Base-by-base conservation (phyloP, 768 basidiomycete species). In the Aureoboletus auriporus region DNA sequence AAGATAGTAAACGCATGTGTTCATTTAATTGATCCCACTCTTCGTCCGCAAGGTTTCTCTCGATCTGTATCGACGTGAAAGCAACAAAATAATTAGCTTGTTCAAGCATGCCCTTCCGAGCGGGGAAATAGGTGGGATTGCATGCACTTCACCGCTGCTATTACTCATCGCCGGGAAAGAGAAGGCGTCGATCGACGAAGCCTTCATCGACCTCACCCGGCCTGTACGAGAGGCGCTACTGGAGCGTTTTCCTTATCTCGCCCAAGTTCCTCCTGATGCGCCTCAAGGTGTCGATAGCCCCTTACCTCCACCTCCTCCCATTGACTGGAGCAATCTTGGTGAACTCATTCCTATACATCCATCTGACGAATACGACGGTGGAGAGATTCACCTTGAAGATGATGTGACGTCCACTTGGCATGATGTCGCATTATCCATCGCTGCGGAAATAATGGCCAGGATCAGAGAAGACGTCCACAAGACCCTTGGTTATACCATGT, bases 141-240 rank as follows among this genome's bases (percentile, higher is more conserved):
- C 42, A 20, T 23, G 28, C 34, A 9, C 5, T 41, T 28, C 16
- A 23, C 40, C 17, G 30, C 28, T 39, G 4, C 10, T 7, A 48
- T 53, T 23, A 31, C 38, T 49, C 31, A 43, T 46, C 36, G 34
- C 9, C 26, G 34, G 37, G 28, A 41, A 64, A 93, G 95, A 99
- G 69, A 96, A 94, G 64, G 96, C 96, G 20, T 95, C 92, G 0
- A 96, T 98, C 31, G 96, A 98, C 60, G 96, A 99, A 62, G 93
- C 91, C 0, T 99, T 94, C 66, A 82, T 98, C 48, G 95, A 98
- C 65, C 79, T 98, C 47, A 89, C 93, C 4, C 75, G 75, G 8
- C 84, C 86, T 30, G 83, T 92, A n/a, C 83, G 89, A 33, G 79
- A 84, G 48, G 71, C 78, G 39, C 68, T 99, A 2, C 70, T 98